Percentiles rank a stretch among this genome's conserved stretches.
Evolutionary conservation across 345 rosid species (phyloP).

Genomic region (Hibiscus mutabilis): DNA sequence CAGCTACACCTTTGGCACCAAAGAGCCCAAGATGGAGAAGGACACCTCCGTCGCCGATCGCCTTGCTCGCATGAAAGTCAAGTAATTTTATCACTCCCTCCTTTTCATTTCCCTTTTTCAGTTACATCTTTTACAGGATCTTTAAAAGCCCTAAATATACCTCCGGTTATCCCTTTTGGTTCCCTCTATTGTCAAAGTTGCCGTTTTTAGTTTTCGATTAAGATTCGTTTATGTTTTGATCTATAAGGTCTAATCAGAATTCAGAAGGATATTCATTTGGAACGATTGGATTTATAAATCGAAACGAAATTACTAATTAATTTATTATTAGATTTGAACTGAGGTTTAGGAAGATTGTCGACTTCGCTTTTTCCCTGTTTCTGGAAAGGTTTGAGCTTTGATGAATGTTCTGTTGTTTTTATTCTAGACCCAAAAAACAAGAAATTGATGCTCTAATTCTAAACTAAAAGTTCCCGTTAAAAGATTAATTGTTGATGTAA

Average conservation of each 20-base stretch:
- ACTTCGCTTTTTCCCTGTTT: too few relatives aligned
- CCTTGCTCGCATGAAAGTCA: slow-evolving; percentile 98
- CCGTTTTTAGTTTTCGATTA: background rate
- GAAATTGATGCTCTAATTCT: background rate
- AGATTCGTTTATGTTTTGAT: background rate
- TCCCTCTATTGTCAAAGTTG: background rate
- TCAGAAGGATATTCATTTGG: background rate
- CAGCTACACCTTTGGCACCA: slow-evolving; percentile 93
- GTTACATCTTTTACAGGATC: background rate
- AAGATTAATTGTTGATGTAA: background rate
- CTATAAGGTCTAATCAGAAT: background rate
- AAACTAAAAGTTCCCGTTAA: background rate
- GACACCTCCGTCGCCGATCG: slow-evolving; percentile 96
- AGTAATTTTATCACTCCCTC: slow-evolving; percentile 32
- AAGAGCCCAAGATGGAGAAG: slow-evolving; percentile 94
- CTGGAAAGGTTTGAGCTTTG: background rate
- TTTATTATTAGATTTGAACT: background rate
- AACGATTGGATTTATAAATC: background rate
- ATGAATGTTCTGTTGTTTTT: too few relatives aligned
- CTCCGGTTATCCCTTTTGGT: background rate
- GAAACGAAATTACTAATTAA: background rate
- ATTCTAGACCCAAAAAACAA: too few relatives aligned
- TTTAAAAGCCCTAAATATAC: slow-evolving; percentile 43
- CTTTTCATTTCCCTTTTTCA: background rate
- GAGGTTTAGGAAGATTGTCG: background rate